These are phyloP conservation scores for Venturia carpophila DNA, from an alignment of 2,329 filamentous ascomycete genomes.

Conservation along the genomic window DNA sequence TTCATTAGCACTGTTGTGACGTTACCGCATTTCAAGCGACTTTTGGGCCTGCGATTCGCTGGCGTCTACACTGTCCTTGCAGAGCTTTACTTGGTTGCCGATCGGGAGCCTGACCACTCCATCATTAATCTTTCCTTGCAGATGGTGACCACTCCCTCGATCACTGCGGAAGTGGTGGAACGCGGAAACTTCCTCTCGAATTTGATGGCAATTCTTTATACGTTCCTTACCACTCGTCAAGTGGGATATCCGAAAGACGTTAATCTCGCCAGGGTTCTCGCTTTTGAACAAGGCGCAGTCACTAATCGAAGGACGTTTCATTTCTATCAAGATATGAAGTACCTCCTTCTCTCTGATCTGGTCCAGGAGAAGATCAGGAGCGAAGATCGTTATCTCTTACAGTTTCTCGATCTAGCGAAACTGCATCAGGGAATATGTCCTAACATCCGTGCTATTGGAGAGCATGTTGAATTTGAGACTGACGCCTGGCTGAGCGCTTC, in stretches of 20 bases:
- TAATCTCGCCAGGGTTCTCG: constrained; percentile 74
- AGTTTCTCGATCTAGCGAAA: constrained; percentile 93
- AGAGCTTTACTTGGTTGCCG: constrained; percentile 90
- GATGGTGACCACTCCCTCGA: constrained; percentile 92
- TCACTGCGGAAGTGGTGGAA: constrained; percentile 91
- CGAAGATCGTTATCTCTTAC: constrained; percentile 80
- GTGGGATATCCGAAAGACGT: constrained; percentile 91
- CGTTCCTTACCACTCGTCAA: constrained; percentile 90
- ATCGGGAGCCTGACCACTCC: constrained; percentile 93
- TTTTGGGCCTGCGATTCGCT: constrained; percentile 87
- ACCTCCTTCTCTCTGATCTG: constrained; percentile 79
- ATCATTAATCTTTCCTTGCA: constrained; percentile 97
- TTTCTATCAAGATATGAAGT: constrained; percentile 92
- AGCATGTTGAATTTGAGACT: constrained; percentile 96
- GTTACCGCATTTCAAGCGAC: constrained; percentile 90
- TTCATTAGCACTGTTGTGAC: constrained; percentile 96
- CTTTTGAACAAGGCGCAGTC: constrained; percentile 89
- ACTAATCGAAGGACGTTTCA: constrained; percentile 95
- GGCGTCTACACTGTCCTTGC: constrained; percentile 89
- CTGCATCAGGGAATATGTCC: constrained; percentile 96
- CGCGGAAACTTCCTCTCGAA: constrained; percentile 93
- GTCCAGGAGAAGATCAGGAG: constrained; percentile 77
- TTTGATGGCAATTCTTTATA: constrained; percentile 92
- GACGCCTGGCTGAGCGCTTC: constrained; percentile 98
- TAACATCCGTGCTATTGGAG: constrained; percentile 81